Evolutionary conservation across 2,329 filamentous ascomycete genomes (phyloP).

Genomic region (Cordyceps javanica): DNA sequence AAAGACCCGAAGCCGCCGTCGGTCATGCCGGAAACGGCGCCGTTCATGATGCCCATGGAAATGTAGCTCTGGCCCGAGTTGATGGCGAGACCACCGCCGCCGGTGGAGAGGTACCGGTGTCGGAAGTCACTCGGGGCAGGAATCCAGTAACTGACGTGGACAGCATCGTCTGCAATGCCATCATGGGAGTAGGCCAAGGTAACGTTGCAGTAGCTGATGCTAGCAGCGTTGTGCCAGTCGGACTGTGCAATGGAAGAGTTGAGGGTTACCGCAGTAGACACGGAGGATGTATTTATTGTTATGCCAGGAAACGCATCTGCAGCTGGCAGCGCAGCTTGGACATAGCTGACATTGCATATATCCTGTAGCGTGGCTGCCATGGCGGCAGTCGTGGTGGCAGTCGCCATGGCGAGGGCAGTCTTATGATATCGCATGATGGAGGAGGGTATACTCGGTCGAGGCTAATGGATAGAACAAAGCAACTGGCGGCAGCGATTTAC

Average conservation of each 20-base stretch:
- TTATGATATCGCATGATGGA: not conserved
- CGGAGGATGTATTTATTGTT: constrained; percentile 22
- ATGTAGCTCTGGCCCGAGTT: constrained; percentile 27
- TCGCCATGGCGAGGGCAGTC: not conserved
- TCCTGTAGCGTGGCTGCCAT: not conserved
- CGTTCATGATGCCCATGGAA: constrained; percentile 37
- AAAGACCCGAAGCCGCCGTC: constrained; percentile 46
- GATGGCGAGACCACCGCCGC: constrained; percentile 41
- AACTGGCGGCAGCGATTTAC: not conserved
- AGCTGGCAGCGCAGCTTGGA: not conserved
- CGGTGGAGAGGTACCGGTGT: constrained; percentile 39
- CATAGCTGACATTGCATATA: not conserved
- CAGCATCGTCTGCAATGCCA: constrained; percentile 26
- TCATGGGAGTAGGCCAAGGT: constrained; percentile 39
- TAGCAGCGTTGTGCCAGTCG: constrained; percentile 24
- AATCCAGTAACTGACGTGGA: constrained; percentile 35
- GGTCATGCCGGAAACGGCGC: constrained; percentile 42
- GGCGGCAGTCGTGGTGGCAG: not conserved
- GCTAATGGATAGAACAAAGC: not conserved
- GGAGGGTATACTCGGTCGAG: too few relatives aligned
- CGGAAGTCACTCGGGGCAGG: constrained; percentile 36
- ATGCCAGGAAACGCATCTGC: constrained; percentile 18
- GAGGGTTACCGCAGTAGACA: constrained; percentile 24
- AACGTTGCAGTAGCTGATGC: constrained; percentile 38
- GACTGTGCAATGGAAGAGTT: constrained; percentile 25